Percentiles rank a stretch among this genome's conserved stretches.
phyloP scores from a whole-genome alignment of 2,329 filamentous ascomycete species.

The Torrubiella hemipterigena region DNA sequence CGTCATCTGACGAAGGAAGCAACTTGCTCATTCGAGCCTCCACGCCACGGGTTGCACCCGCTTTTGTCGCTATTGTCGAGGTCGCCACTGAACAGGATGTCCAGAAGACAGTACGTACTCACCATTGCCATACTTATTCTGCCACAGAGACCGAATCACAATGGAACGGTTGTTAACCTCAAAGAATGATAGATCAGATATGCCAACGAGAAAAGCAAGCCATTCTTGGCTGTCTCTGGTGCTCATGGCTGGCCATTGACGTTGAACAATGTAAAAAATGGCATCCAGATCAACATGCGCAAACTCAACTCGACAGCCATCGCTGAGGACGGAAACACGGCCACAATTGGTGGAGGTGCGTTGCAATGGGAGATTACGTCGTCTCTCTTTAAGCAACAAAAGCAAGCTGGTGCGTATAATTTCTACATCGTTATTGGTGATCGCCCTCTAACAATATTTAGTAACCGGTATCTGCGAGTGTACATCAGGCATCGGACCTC shows the following conservation, averaged over 20 bases:
- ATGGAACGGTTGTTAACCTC: no score
- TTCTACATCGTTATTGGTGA: not conserved
- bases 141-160: no score
- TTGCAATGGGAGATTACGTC: constrained; percentile 6
- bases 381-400: constrained; percentile 4
- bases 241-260: constrained; percentile 7
- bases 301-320: constrained; percentile 6
- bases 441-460: no score
- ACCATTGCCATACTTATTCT: no score
- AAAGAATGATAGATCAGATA: constrained; percentile 1
- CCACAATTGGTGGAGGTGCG: constrained; percentile 5
- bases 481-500: constrained; percentile 1
- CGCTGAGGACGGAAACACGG: constrained; percentile 1
- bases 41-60: constrained; percentile 1
- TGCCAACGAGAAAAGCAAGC: constrained; percentile 4
- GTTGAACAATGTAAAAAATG: constrained; percentile 1
- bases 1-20: not conserved
- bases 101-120: constrained; percentile 2
- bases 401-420: constrained; percentile 3
- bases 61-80: constrained; percentile 2
- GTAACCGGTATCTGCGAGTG: constrained; percentile 2
- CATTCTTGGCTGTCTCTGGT: constrained; percentile 8
- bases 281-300: constrained; percentile 9
- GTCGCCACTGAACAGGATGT: constrained; percentile 4
- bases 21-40: not conserved